Conservation (phyloP, 2,329 filamentous ascomycete genomes). For the Sordariomycetes sp. region DNA sequence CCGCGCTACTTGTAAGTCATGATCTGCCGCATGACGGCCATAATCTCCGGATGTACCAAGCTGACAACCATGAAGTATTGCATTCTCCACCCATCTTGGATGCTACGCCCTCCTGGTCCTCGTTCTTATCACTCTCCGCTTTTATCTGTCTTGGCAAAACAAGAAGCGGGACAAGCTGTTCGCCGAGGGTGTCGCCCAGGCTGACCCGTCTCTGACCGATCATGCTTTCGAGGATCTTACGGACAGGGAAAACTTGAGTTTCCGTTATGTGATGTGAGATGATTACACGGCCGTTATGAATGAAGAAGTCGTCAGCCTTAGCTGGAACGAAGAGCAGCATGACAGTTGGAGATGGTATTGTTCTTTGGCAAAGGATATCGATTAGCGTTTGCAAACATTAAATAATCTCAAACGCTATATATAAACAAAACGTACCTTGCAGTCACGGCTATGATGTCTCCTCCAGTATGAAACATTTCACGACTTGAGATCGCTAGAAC, state of each 20-base stretch:
- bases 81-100: slow-evolving; percentile 55
- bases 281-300: too few relatives aligned
- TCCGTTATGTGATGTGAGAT: slow-evolving; percentile 38
- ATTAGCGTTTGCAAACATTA: too few relatives aligned
- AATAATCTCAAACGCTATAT: too few relatives aligned
- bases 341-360: too few relatives aligned
- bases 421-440: too few relatives aligned
- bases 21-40: neutral
- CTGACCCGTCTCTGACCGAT: slow-evolving; percentile 23
- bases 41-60: neutral
- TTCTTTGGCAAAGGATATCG: too few relatives aligned
- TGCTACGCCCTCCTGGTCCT: slow-evolving; percentile 51
- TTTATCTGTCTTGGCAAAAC: slow-evolving; percentile 44
- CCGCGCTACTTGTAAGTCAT: slow-evolving; percentile 41
- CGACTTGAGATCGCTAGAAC: too few relatives aligned
- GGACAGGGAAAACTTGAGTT: slow-evolving; percentile 46
- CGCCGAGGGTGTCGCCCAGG: slow-evolving; percentile 23
- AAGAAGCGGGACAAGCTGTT: slow-evolving; percentile 37
- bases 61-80: slow-evolving; percentile 23
- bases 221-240: slow-evolving; percentile 52
- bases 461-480: too few relatives aligned
- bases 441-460: too few relatives aligned
- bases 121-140: slow-evolving; percentile 42
- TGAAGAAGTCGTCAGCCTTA: too few relatives aligned
- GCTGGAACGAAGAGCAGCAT: too few relatives aligned